Evolutionary conservation across 352 stramenopile species (phyloP).

Genomic region (Globisporangium iwayamae): DNA sequence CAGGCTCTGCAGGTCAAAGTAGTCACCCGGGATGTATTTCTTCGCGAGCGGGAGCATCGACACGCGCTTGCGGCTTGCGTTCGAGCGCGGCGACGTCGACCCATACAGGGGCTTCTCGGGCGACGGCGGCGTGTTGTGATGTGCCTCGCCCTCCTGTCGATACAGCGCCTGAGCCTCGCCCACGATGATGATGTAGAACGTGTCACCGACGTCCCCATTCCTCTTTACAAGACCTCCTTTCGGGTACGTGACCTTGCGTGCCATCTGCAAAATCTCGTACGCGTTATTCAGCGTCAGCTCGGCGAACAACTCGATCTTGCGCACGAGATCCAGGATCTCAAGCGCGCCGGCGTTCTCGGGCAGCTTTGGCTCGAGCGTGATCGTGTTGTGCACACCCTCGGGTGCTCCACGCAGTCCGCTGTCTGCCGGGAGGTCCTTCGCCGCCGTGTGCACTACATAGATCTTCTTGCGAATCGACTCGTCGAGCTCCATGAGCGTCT

Average conservation of each 20-base stretch:
- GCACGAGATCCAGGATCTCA: slow-evolving; percentile 82
- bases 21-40: slow-evolving; percentile 84
- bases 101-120: slow-evolving; percentile 6
- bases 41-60: slow-evolving; percentile 65
- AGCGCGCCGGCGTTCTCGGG: slow-evolving; percentile 76
- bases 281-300: slow-evolving; percentile 83
- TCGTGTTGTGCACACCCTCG: slow-evolving; percentile 86
- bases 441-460: slow-evolving; percentile 94
- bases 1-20: slow-evolving; percentile 85
- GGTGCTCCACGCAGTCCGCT: slow-evolving; percentile 86
- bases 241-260: slow-evolving; percentile 59
- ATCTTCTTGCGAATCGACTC: slow-evolving; percentile 87
- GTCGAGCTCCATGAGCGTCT: slow-evolving; percentile 90
- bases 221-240: slow-evolving; percentile 56
- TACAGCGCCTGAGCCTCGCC: slow-evolving; percentile 64
- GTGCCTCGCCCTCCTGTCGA: slow-evolving; percentile 18
- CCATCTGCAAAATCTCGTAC: slow-evolving; percentile 85
- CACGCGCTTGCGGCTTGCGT: slow-evolving; percentile 36
- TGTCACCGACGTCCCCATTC: slow-evolving; percentile 45
- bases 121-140: background rate
- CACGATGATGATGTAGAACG: slow-evolving; percentile 82
- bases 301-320: slow-evolving; percentile 80
- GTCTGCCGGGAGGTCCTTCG: slow-evolving; percentile 70
- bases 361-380: slow-evolving; percentile 71
- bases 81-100: slow-evolving; percentile 18